Evolutionary conservation across 208 protist genomes (phyloP), one percentile per base, ranked within the genome.

Genomic region (Kentomonas sorsogonicus): DNA sequence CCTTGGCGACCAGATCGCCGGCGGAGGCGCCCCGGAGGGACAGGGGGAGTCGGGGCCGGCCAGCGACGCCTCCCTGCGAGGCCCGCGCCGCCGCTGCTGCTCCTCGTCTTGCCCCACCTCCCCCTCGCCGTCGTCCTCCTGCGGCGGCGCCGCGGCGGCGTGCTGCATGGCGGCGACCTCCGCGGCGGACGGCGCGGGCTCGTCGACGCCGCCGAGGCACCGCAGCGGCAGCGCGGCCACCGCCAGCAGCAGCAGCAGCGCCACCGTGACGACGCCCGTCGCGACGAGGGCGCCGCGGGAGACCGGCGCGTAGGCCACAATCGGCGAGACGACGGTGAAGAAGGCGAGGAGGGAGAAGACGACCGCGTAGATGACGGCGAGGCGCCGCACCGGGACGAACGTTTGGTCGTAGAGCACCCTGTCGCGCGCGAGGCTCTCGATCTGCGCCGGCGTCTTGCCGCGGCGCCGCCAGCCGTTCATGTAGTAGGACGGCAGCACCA

Each of bases 401-500:
- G 83, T 82, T 48, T 53, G 29, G 22, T 78, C 44, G 60, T 83
- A 86, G 41, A 77, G 41, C 23, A 27, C 22, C 10, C 67, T 4
- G 53, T 70, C 29, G 27, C 82, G 59, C 53, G 73, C 50, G 22
- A 78, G 45, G 18, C 75, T 65, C 16, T 55, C 59, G 15, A 80
- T 58, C 33, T 83, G 48, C 66, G 67, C 67, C 50, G 41, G 30
- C 44, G 80, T 69, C 61, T 70, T 82, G 34, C 65, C 61, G 15
- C 77, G 72, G 15, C 66, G 46, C 13, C 77, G 72, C 74, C 76
- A 88, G 59, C 68, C 59, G 51, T 88, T 88, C 31, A 85, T 27
- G 27, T 74, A 69, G 63, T 88, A 83, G 29, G 80, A 77, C 43
- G 80, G 80, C n/a, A 83, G 66, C 29, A 56, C 53, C 2, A 88